Evolutionary conservation across 108 stramenopile genomes (phyloP), one percentile per base, ranked within the genome.

Genomic region (Nannochloropsis salina): DNA sequence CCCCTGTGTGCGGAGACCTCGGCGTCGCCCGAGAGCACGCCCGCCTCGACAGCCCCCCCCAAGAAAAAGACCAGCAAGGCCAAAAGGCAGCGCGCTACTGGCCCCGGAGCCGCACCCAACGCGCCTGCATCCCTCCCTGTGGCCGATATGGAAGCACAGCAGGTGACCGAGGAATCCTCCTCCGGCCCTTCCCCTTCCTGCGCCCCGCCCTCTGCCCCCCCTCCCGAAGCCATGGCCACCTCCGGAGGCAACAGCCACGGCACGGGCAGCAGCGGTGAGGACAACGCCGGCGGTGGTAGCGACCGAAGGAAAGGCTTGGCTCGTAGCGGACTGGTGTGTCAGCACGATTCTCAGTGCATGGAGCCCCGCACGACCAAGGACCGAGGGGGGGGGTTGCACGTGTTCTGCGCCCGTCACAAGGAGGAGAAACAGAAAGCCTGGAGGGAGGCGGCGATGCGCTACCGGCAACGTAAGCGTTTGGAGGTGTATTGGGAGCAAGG

Each of bases 381-480:
- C 6, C 61, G 61, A 74, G 61, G 61, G 61, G 61, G 61, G 61
- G 61, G 61, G 0, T n/a, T 74, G 61, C 61, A 74, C n/a, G 61
- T 74, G 1, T 74, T 74, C 6, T 74, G 61, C n/a, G 61, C 61
- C 61, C 61, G 61, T 1, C 61, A 74, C n/a, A 74, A 74, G 2
- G 61, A 74, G 61, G 61, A 74, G 61, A 74, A 74, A n/a, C 61
- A 74, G 8, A 74, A 74, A n/a, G 61, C 61, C 61, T 74, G 61
- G 61, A 15, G 61, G n/a, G 61, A 74, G 8, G 61, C 61, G 3
- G 61, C 61, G 61, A 74, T n/a, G n/a, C 61, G 61, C 20, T 74
- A 74, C 61, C 4, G 61, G 61, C 20, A 74, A 3, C 61, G 61
- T 0, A 74, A 74, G 8, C 61, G 61, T 15, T 6, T 74, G 61